Percentiles rank a stretch among this genome's conserved stretches.
Conservation (phyloP, 805 yeast species). For the Sugiyamaella floridensis region DNA sequence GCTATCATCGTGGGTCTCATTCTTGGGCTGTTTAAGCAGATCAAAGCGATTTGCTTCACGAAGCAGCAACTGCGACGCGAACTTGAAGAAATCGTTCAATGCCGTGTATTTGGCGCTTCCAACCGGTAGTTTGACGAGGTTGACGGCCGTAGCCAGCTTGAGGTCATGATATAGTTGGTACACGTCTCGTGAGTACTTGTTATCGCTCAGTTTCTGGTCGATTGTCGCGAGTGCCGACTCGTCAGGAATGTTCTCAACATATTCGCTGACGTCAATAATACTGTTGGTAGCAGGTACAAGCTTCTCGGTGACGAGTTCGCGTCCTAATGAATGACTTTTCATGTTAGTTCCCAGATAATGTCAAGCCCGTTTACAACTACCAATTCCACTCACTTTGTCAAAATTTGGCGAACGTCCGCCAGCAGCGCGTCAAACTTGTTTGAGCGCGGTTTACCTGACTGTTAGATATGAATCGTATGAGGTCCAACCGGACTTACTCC, state of each 20-base stretch:
- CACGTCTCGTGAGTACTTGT: conserved; percentile 9
- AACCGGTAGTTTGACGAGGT: conserved; percentile 21
- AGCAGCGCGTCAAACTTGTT: neutral
- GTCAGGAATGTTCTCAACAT: neutral
- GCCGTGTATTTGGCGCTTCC: conserved; percentile 25
- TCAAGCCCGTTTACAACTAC: neutral
- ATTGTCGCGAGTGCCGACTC: conserved; percentile 4
- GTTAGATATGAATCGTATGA: neutral
- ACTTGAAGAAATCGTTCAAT: conserved; percentile 25
- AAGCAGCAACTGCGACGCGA: conserved; percentile 26
- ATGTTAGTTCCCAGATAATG: neutral
- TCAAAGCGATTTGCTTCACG: conserved; percentile 30
- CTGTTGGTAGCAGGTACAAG: conserved; percentile 5
- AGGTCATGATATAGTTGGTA: conserved; percentile 24
- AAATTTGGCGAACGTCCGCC: neutral
- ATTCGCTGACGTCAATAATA: neutral
- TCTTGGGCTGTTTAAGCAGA: conserved; percentile 8
- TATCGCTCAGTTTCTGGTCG: conserved; percentile 4
- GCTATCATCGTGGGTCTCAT: conserved; percentile 6
- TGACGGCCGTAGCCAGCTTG: conserved; percentile 25
- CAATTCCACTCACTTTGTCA: neutral
- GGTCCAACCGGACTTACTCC: neutral
- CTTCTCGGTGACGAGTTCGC: conserved; percentile 1
- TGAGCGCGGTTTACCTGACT: neutral
- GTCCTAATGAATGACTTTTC: conserved; percentile 2